These are phyloP conservation scores for Marasmius tenuissimus DNA, from an alignment of 1,284 basidiomycete species.

Conservation along the genomic window DNA sequence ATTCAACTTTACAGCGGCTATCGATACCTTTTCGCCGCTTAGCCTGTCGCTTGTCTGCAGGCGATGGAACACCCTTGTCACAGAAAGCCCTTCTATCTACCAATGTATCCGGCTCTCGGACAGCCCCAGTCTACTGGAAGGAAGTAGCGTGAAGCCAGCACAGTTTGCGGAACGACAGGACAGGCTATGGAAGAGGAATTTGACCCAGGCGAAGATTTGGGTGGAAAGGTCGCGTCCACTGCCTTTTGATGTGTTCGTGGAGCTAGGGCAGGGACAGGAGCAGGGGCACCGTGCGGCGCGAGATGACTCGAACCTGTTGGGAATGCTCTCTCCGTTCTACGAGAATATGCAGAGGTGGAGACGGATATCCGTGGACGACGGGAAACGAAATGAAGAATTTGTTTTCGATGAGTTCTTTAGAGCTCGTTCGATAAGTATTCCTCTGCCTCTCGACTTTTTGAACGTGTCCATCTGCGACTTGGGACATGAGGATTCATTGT, in stretches of 20 bases:
- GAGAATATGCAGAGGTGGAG: neutral
- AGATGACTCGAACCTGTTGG: neutral
- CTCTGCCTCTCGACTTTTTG: neutral
- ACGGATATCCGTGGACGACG: neutral
- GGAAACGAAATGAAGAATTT: neutral
- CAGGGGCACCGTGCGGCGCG: neutral
- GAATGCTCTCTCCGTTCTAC: neutral
- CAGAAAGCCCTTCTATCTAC: neutral
- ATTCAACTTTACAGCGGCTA: neutral
- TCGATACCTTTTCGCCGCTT: neutral
- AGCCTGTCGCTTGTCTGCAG: neutral
- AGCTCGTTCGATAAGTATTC: neutral
- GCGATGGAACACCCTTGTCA: neutral
- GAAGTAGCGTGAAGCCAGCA: neutral
- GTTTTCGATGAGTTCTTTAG: neutral
- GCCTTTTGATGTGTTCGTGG: neutral
- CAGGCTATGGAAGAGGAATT: neutral
- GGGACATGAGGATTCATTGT: neutral
- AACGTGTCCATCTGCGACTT: neutral
- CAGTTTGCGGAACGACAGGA: neutral
- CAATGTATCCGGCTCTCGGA: neutral
- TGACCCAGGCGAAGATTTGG: neutral
- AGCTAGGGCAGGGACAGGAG: neutral
- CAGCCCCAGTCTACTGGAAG: neutral
- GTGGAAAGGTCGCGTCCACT: neutral